A percentile compares a stretch with the other conserved stretches of the same genome.
Conservation (phyloP, 257 asterid species). For the Perilla frutescens region DNA sequence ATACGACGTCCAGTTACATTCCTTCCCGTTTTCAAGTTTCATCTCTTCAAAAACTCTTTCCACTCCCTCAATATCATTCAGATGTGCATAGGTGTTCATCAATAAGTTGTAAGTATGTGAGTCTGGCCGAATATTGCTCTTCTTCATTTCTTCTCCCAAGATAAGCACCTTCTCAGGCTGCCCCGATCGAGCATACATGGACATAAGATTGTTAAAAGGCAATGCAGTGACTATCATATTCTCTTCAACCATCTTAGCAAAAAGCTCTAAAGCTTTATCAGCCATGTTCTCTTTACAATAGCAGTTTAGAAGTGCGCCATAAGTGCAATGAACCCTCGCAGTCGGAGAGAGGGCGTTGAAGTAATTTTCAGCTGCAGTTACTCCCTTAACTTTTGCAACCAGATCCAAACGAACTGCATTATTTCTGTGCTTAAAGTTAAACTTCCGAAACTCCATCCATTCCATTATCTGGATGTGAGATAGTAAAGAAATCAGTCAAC, state of each 20-base stretch:
- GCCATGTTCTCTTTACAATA: constrained; percentile 66
- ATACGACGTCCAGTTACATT: constrained; percentile 74
- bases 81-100: constrained; percentile 62
- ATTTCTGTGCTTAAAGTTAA: constrained; percentile 48
- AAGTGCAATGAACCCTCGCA: constrained; percentile 47
- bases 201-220: constrained; percentile 70
- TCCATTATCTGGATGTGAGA: constrained; percentile 67
- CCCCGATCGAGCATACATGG: constrained; percentile 55
- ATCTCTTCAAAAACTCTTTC: constrained; percentile 80
- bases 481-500: constrained; percentile 16
- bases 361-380: constrained; percentile 76
- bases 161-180: constrained; percentile 61
- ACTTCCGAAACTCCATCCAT: constrained; percentile 74
- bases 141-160: constrained; percentile 66
- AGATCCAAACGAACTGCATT: constrained; percentile 66
- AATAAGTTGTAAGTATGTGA: constrained; percentile 64
- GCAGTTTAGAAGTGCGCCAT: constrained; percentile 76
- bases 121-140: constrained; percentile 47
- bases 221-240: constrained; percentile 43
- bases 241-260: constrained; percentile 56
- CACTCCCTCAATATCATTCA: constrained; percentile 68
- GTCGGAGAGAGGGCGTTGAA: constrained; percentile 53
- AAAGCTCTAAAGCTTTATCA: constrained; percentile 60
- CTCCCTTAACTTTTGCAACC: constrained; percentile 60
- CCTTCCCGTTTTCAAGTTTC: constrained; percentile 47